Percentiles rank a stretch among this genome's conserved stretches.
These are phyloP conservation scores for Chaetomidium leptoderma DNA, from an alignment of 495 filamentous ascomycete species.

Conservation along the genomic window DNA sequence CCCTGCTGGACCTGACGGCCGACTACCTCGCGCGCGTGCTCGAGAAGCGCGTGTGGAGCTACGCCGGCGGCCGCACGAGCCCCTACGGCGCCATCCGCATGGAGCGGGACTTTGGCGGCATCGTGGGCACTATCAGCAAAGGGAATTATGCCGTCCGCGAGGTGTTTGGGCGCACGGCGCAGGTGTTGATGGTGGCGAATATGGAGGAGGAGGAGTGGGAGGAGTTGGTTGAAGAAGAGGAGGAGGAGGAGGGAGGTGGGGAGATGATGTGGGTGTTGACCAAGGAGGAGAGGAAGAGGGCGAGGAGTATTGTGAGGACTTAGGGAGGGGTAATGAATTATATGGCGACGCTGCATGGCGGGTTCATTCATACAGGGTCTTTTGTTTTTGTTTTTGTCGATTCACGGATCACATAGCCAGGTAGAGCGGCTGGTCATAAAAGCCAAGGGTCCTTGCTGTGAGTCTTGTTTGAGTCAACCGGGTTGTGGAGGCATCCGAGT, in stretches of 20 bases:
- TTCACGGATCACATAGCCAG: not conserved
- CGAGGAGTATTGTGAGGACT: constrained; percentile 45
- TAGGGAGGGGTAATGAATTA: not conserved
- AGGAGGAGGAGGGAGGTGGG: constrained; percentile 41
- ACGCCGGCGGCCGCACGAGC: constrained; percentile 67
- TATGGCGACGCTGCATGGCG: not conserved
- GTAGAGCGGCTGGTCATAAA: not conserved
- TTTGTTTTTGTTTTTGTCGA: not conserved
- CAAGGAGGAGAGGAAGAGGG: constrained; percentile 51
- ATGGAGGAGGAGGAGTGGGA: constrained; percentile 99
- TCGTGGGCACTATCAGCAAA: constrained; percentile 70
- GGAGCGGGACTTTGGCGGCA: constrained; percentile 79
- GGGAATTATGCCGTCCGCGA: constrained; percentile 79
- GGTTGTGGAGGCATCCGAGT: too few species aligned
- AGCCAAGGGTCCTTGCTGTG: not conserved
- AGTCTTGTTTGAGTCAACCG: not conserved
- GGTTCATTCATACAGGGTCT: too few species aligned
- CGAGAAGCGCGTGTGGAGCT: constrained; percentile 88
- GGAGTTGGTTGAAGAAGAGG: constrained; percentile 46
- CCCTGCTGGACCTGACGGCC: constrained; percentile 66
- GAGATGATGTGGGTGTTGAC: constrained; percentile 52
- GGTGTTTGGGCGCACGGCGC: constrained; percentile 69
- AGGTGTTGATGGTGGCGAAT: constrained; percentile 85
- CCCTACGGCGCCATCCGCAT: constrained; percentile 80
- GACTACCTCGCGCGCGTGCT: constrained; percentile 67